Conservation (phyloP, 305 asterid genomes). For the Fraxinus angustifolia region DNA sequence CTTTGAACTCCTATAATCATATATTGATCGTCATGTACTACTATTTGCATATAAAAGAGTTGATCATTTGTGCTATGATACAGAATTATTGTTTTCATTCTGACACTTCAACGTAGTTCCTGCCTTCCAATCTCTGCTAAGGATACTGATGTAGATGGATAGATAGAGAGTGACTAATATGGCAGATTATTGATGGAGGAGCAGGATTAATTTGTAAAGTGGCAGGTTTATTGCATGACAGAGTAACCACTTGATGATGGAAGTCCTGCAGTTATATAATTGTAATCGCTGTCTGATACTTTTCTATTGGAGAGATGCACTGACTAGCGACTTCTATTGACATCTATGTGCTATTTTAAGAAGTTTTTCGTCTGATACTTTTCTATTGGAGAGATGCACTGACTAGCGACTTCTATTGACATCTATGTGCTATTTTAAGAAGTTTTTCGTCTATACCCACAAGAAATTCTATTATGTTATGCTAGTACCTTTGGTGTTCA, state of each 20-base stretch:
- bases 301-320: neutral
- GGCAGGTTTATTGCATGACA: neutral
- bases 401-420: neutral
- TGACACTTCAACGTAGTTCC: neutral
- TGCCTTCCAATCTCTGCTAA: neutral
- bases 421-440: neutral
- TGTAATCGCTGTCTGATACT: neutral
- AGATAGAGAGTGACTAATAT: neutral
- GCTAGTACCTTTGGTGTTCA: neutral
- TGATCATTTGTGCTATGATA: neutral
- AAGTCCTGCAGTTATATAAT: conserved; percentile 4
- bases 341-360: neutral
- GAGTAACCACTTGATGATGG: neutral
- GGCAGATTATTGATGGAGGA: neutral
- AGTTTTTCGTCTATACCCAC: neutral
- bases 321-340: neutral
- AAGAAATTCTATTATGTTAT: neutral
- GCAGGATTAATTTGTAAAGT: neutral
- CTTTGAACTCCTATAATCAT: neutral
- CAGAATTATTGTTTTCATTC: neutral
- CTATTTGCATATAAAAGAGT: neutral
- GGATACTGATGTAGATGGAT: neutral
- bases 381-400: neutral
- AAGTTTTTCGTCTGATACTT: neutral
- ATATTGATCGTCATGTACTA: neutral